Percentiles rank a stretch among this genome's conserved stretches.
Conservation (phyloP, 164 flowering plant species). For the Dillenia turbinata region DNA sequence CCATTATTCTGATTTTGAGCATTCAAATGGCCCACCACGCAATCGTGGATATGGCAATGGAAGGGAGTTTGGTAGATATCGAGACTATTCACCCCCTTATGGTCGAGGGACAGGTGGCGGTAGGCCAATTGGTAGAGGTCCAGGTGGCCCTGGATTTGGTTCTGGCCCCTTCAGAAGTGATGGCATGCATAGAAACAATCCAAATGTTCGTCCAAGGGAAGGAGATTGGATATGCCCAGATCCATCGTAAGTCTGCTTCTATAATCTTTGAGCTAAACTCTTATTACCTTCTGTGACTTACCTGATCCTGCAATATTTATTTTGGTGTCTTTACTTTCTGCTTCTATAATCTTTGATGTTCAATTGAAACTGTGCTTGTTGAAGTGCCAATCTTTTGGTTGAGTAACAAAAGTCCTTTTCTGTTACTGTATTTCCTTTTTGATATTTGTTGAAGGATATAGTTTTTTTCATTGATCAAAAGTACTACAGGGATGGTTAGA, state of each 20-base stretch:
- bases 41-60: constrained; percentile 60
- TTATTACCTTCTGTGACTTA: background rate
- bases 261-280: too few relatives aligned
- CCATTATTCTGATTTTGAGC: constrained; percentile 49
- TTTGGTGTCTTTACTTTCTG: background rate
- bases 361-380: too few relatives aligned
- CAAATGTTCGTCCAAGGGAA: constrained; percentile 88
- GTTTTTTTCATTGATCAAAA: too few relatives aligned
- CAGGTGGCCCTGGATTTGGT: constrained; percentile 51
- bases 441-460: too few relatives aligned
- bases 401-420: too few relatives aligned
- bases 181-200: constrained; percentile 51
- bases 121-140: constrained; percentile 54
- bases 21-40: constrained; percentile 32
- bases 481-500: too few relatives aligned
- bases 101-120: constrained; percentile 63
- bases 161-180: constrained; percentile 54
- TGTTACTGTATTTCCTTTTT: too few relatives aligned
- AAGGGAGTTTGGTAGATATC: constrained; percentile 64
- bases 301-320: background rate
- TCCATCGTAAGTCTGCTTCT: constrained; percentile 57
- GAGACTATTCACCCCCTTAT: constrained; percentile 68
- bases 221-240: constrained; percentile 92
- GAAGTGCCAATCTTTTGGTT: too few relatives aligned
- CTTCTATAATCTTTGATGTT: background rate